Base-by-base conservation (phyloP, 768 basidiomycete genomes). In the Auricularia cornea region DNA sequence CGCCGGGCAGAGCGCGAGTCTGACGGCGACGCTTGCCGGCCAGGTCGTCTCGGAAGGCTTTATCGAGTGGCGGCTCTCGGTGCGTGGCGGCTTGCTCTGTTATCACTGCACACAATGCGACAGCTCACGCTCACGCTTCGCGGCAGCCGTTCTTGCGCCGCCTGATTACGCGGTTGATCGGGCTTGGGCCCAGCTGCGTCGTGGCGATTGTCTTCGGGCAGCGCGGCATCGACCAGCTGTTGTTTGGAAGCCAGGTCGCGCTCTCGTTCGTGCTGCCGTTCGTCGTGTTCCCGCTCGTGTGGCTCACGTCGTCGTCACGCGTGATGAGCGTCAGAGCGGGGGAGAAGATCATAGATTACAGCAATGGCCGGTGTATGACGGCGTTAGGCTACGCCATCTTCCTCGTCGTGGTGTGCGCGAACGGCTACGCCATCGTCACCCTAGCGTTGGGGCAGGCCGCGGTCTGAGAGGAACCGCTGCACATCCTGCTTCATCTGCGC, bases 21-120 rank as follows among this genome's bases (percentile, higher is more conserved):
- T 97, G 59, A 88, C 96, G 3, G 94, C 92, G 11, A 97, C 93
- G 0, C 81, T 96, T 14, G 88, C 92, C 1, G 94, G 94, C 0
- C 94, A 97, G 74, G 88, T 91, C 26, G 88, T 98, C 41, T 87
- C 86, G 0, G 94, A 97, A 74, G 94, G 94, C 0, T 94, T 94
- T 74, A 80, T 96, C 61, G 84, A 83, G 60, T 96, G 93, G 93
- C 82, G 84, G 56, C 83, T 92, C 38, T 89, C 90, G 66, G 89
- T 90, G 70, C 56, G 70, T n/a, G 66, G 33, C 28, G 48, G 40
- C 14, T 52, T 3, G 35, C 20, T 28, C 75, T 75, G 2, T 70
- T 73, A 64, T 65, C 38, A 18, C 18, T n/a, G n/a, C n/a, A n/a
- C n/a, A n/a, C n/a, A n/a, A n/a, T n/a, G n/a, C n/a, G n/a, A n/a